Conservation (phyloP, 1,284 basidiomycete genomes). For the Albatrellus sp. region DNA sequence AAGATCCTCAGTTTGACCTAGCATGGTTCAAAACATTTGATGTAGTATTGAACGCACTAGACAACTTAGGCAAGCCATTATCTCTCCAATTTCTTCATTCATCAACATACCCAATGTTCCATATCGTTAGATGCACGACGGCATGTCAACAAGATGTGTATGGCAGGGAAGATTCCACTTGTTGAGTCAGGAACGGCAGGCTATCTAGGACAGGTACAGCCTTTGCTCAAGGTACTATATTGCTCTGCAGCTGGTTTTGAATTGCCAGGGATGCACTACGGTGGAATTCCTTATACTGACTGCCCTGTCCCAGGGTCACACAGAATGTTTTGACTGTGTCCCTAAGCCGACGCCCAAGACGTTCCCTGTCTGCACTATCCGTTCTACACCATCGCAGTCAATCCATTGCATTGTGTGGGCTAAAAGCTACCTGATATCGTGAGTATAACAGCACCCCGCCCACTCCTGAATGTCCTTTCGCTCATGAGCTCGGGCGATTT, state of each 20-base stretch:
- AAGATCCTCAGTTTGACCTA: constrained; percentile 84
- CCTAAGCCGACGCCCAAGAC: constrained; percentile 86
- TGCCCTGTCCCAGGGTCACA: constrained; percentile 43
- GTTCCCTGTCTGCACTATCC: constrained; percentile 97
- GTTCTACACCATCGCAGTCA: constrained; percentile 92
- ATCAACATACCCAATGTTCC: constrained; percentile 2
- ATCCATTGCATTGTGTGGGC: constrained; percentile 99
- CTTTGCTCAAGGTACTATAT: constrained; percentile 48
- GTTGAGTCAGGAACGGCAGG: constrained; percentile 97
- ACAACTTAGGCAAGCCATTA: constrained; percentile 70
- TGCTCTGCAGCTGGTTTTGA: background rate
- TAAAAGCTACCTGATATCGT: constrained; percentile 96
- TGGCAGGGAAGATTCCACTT: constrained; percentile 81
- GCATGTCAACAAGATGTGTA: constrained; percentile 96
- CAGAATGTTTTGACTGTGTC: constrained; percentile 89
- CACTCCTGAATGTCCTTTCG: background rate
- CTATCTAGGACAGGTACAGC: constrained; percentile 82
- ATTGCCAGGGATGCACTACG: too few species aligned
- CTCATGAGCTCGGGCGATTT: background rate
- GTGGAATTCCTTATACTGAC: background rate
- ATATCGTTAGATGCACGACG: constrained; percentile 61
- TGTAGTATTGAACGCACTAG: constrained; percentile 91
- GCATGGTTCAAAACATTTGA: constrained; percentile 87
- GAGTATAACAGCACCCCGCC: constrained; percentile 18
- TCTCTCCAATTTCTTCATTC: background rate